Conservation (phyloP, 2,329 filamentous ascomycete species). For the Diaporthe nobilis region DNA sequence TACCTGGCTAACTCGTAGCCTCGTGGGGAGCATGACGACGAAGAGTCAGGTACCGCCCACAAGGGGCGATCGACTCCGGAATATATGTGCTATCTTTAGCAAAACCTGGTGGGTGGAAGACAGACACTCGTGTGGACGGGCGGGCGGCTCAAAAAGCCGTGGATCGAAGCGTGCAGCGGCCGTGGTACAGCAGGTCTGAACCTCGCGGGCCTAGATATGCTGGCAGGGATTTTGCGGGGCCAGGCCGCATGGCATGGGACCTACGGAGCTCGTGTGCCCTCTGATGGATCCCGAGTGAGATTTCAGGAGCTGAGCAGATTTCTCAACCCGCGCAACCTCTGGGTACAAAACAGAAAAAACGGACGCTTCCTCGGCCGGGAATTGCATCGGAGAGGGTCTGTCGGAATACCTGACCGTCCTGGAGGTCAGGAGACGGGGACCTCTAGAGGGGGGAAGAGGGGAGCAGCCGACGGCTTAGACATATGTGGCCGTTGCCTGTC, state of each 20-base stretch:
- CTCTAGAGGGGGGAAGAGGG: too few species aligned
- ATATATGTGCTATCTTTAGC: slow-evolving; percentile 26
- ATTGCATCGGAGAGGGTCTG: slow-evolving; percentile 2
- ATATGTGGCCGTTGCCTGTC: slow-evolving; percentile 11
- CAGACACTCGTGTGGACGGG: not conserved
- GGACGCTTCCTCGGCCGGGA: slow-evolving; percentile 6
- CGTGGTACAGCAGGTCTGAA: not conserved
- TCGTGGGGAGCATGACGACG: slow-evolving; percentile 19
- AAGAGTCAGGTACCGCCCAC: slow-evolving; percentile 15
- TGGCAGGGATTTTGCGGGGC: slow-evolving; percentile 16
- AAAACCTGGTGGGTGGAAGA: not conserved
- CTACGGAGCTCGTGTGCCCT: slow-evolving; percentile 17
- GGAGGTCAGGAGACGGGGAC: slow-evolving; percentile 3
- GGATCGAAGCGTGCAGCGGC: slow-evolving; percentile 17
- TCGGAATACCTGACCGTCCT: not conserved
- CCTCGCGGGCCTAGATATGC: not conserved
- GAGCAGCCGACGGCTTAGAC: not conserved
- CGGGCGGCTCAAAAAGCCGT: slow-evolving; percentile 15
- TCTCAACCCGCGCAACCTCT: not conserved
- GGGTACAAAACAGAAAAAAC: not conserved
- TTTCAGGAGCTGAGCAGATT: slow-evolving; percentile 33
- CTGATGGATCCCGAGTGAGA: slow-evolving; percentile 32
- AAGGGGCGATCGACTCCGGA: slow-evolving; percentile 1
- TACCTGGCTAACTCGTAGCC: slow-evolving; percentile 7
- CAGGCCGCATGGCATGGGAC: slow-evolving; percentile 22